phyloP scores from a whole-genome alignment of 768 basidiomycete genomes.

The Tricholoma terreum region DNA sequence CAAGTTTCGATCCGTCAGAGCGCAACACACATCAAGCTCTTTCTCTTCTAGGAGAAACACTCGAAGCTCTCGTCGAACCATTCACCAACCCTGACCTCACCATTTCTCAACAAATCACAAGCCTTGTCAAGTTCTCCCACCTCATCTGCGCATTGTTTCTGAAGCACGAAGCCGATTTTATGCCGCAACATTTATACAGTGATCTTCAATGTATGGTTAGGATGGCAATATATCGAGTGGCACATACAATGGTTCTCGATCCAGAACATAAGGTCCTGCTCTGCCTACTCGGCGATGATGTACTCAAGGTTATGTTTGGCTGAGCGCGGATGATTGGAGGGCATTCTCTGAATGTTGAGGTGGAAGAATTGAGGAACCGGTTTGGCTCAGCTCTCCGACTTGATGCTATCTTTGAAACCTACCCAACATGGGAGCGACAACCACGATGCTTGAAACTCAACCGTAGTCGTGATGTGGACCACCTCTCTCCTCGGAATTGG shows the following conservation, averaged over 20 bases:
- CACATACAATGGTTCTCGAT: constrained; percentile 24
- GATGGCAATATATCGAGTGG: constrained; percentile 20
- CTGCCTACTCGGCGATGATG: constrained; percentile 14
- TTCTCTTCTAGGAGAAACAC: constrained; percentile 25
- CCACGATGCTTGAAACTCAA: constrained; percentile 19
- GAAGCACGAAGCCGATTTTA: constrained; percentile 17
- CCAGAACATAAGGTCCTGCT: constrained; percentile 9
- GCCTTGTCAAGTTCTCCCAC: constrained; percentile 21
- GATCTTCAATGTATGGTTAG: constrained; percentile 29
- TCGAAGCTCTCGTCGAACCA: constrained; percentile 24
- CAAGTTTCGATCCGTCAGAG: constrained; percentile 16
- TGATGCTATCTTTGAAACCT: constrained; percentile 11
- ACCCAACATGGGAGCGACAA: constrained; percentile 18
- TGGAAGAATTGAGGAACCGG: constrained; percentile 14
- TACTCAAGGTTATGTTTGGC: constrained; percentile 27
- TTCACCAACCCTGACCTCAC: constrained; percentile 20
- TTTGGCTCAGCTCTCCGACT: constrained; percentile 18
- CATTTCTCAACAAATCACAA: constrained; percentile 24
- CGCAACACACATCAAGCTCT: constrained; percentile 6
- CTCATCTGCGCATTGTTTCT: constrained; percentile 21
- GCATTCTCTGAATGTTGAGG: constrained; percentile 18
- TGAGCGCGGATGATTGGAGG: constrained; percentile 22
- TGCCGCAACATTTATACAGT: constrained; percentile 28
- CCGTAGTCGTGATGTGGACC: constrained; percentile 19
- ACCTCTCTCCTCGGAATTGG: constrained; percentile 19